Conservation (phyloP, 2,329 filamentous ascomycete species). For the Cladosporium sp. region DNA sequence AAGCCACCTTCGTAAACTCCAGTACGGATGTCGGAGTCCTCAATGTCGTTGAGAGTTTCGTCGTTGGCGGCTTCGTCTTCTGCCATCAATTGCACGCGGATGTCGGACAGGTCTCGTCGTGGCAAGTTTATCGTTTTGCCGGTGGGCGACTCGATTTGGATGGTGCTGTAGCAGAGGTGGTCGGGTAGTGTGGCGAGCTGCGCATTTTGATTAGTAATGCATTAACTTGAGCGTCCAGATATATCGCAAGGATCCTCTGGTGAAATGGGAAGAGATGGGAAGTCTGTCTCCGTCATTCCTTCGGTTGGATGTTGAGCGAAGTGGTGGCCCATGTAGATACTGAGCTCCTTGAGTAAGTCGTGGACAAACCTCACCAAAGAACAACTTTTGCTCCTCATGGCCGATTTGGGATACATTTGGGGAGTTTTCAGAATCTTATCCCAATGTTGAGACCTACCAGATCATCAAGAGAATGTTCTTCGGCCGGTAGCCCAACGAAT, state of each 20-base stretch:
- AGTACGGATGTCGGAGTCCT: constrained; percentile 72
- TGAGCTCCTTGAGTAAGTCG: too few species aligned
- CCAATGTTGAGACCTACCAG: constrained; percentile 44
- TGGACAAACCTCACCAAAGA: too few species aligned
- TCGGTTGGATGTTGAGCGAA: too few species aligned
- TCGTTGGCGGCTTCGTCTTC: constrained; percentile 52
- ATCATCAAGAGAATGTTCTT: constrained; percentile 45
- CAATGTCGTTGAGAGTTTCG: constrained; percentile 59
- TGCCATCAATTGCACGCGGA: constrained; percentile 78
- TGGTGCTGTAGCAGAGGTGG: constrained; percentile 67
- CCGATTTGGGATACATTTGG: too few species aligned
- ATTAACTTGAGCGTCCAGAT: not conserved
- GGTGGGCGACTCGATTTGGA: constrained; percentile 62
- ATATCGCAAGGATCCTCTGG: not conserved
- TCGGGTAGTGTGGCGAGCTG: constrained; percentile 65
- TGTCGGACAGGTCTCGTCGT: constrained; percentile 77
- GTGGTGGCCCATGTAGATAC: too few species aligned
- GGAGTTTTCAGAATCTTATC: not conserved
- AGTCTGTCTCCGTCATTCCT: not conserved
- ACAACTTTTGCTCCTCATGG: too few species aligned
- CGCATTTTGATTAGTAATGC: constrained; percentile 6
- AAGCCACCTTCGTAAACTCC: constrained; percentile 85
- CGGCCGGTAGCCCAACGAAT: constrained; percentile 24
- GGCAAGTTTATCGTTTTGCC: constrained; percentile 59
- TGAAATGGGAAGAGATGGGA: not conserved